Evolutionary conservation across 345 rosid species (phyloP).

Genomic region (Eucalyptus cladocalyx): DNA sequence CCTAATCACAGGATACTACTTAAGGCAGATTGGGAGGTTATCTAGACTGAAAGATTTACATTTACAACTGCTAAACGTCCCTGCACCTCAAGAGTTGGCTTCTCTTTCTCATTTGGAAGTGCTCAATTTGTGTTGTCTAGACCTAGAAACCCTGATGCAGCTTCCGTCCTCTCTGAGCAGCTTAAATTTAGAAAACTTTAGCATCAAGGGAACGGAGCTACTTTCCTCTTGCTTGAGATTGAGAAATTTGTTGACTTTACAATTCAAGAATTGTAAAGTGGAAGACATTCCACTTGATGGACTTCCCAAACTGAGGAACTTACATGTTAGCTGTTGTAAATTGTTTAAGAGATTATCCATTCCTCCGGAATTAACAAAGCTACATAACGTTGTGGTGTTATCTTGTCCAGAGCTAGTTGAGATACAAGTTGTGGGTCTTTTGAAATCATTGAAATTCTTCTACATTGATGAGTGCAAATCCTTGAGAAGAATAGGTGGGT

Average conservation of each 20-base stretch:
- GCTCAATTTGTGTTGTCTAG: neutral
- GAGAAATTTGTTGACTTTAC: neutral
- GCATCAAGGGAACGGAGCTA: neutral
- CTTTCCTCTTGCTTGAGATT: neutral
- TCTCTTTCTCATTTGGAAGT: neutral
- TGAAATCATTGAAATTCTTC: too few species aligned
- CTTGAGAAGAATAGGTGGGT: too few species aligned
- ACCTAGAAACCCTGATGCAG: neutral
- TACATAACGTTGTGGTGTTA: accelerated
- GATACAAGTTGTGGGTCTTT: too few species aligned
- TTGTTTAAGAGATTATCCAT: neutral
- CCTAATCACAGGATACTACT: neutral
- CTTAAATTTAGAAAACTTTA: neutral
- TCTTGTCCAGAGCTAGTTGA: too few species aligned
- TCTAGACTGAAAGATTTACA: neutral
- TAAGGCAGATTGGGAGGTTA: neutral
- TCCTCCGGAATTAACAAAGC: neutral
- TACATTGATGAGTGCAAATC: too few species aligned
- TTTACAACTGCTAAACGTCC: neutral
- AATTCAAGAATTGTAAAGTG: neutral
- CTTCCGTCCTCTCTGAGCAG: neutral
- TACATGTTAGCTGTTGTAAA: accelerated
- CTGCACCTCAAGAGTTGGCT: neutral
- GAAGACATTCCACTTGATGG: neutral
- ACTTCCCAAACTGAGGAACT: neutral